Conservation (phyloP, 108 stramenopile genomes). For the Conticribra weissflogii region DNA sequence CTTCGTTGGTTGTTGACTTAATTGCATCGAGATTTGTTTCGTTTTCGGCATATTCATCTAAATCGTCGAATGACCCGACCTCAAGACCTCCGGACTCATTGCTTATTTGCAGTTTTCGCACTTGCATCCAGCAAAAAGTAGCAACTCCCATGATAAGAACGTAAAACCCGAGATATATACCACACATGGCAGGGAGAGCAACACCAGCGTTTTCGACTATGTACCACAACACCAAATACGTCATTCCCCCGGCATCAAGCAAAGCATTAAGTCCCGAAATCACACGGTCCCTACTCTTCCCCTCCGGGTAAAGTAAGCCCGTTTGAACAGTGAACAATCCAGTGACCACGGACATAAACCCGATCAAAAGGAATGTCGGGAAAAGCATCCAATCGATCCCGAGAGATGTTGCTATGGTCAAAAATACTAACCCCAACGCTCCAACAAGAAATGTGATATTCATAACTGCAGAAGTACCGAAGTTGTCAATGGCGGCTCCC, state of each 20-base stretch:
- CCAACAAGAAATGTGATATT: constrained; percentile 5
- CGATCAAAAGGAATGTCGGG: constrained; percentile 23
- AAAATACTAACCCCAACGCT: background rate
- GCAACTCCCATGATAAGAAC: constrained; percentile 19
- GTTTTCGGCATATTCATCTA: constrained; percentile 3
- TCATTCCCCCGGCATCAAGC: constrained; percentile 51
- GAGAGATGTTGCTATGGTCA: constrained; percentile 7
- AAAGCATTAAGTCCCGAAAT: constrained; percentile 52
- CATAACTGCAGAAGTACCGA: constrained; percentile 17
- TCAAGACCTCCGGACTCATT: background rate
- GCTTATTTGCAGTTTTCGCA: too few relatives aligned
- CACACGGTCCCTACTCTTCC: constrained; percentile 20
- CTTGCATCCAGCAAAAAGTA: constrained; percentile 28
- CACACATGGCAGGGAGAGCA: background rate
- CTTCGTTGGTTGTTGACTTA: constrained; percentile 1
- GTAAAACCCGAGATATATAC: constrained; percentile 25
- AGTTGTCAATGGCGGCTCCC: constrained; percentile 33
- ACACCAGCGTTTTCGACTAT: constrained; percentile 10
- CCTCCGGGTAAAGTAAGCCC: constrained; percentile 22
- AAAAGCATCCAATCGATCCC: constrained; percentile 26
- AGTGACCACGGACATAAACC: constrained; percentile 11
- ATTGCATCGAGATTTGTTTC: background rate
- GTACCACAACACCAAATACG: constrained; percentile 49
- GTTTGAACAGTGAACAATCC: constrained; percentile 28
- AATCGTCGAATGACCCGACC: background rate